Base-by-base conservation (phyloP, 805 yeast genomes). In the Blastobotrys attinorum region DNA sequence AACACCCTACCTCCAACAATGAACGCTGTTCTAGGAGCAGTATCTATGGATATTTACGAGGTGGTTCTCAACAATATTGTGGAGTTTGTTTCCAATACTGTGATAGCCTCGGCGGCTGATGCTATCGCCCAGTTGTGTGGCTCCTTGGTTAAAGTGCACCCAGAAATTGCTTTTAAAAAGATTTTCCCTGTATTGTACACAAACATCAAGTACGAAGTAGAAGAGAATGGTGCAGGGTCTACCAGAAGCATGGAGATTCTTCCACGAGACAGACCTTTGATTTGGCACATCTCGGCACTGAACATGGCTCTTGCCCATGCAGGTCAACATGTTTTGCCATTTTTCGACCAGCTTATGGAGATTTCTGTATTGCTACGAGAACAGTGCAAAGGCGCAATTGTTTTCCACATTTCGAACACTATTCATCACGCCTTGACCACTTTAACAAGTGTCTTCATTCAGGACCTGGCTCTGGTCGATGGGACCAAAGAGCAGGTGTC, bases 171-270 rank as follows among this genome's bases (percentile, higher is more conserved):
- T 8, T 73, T 79, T 48, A 63, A 69, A 1, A 61, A 59, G 36
- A 59, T 76, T 22, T 69, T 73, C 31, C 59, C 66, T 0, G 54
- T 68, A n/a, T 61, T 83, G 16, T 63, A 71, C 39, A 67, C 67
- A 3, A 72, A 72, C 42, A 78, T 89, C 21, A 66, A 69, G 31
- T 76, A 72, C 27, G 95, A 90, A 56, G 69, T 90, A 17, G 65
- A 66, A 8, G 85, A 80, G 50, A 83, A 89, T 50, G 83, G 78
- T 2, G 97, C 97, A 0, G 97, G 97, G 2, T 63, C 74, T 1
- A 66, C 79, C 0, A 73, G 96, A 58, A 72, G 61, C 34, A 77
- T 70, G 3, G 89, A 83, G 23, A 69, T 83, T 21, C 69, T 79
- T 22, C 84, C 84, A n/a, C 72, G 88, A 34, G 97, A 92, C 61